Evolutionary conservation across 2,329 filamentous ascomycete genomes (phyloP).

Genomic region (Aotearoamyces nothofagi): DNA sequence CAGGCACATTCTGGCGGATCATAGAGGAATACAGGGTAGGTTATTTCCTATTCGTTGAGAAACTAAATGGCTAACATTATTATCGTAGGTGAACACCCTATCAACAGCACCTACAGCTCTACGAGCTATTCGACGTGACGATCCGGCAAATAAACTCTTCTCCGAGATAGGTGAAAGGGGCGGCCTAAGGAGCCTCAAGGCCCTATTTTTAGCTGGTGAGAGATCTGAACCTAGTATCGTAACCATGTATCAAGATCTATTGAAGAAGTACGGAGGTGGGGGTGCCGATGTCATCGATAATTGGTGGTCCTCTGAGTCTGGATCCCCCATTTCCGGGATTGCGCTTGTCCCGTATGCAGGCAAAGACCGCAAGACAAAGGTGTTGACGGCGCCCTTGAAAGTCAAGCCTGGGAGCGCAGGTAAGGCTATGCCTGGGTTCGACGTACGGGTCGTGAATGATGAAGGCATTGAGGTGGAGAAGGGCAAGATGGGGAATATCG

Average conservation of each 20-base stretch:
- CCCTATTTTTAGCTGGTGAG: conserved; percentile 77
- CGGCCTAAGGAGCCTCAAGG: conserved; percentile 56
- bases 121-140: conserved; percentile 73
- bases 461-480: conserved; percentile 53
- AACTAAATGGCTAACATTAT: too few relatives aligned
- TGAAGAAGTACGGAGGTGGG: conserved; percentile 48
- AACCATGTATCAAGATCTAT: conserved; percentile 61
- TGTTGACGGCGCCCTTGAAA: conserved; percentile 34
- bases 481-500: conserved; percentile 82
- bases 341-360: conserved; percentile 48
- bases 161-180: conserved; percentile 46
- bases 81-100: conserved; percentile 65
- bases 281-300: conserved; percentile 53
- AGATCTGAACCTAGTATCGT: conserved; percentile 79
- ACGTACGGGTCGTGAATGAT: conserved; percentile 74
- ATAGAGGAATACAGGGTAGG: conserved; percentile 74
- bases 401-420: conserved; percentile 80
- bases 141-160: conserved; percentile 58
- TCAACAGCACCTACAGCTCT: conserved; percentile 83
- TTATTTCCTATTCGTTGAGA: too few relatives aligned
- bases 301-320: conserved; percentile 62
- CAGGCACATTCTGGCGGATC: conserved; percentile 78
- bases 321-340: conserved; percentile 52
- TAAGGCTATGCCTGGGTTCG: conserved; percentile 83
- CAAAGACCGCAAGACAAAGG: conserved; percentile 29